Conservation (phyloP, 2,329 filamentous ascomycete genomes). For the Colletotrichum tamarilloi region DNA sequence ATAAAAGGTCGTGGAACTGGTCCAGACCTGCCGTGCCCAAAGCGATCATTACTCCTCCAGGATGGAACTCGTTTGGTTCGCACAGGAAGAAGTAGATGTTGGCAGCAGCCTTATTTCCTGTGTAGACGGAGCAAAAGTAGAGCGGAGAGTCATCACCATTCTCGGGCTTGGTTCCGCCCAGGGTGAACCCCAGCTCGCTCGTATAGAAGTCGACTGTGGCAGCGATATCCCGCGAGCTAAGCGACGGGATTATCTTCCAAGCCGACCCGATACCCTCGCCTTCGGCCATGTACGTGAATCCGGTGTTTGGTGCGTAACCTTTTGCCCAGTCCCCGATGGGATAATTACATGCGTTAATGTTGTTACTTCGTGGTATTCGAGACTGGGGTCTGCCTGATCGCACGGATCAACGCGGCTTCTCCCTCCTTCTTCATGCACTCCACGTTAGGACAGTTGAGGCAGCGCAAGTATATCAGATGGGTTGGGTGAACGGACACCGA, state of each 20-base stretch:
- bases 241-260: conserved; percentile 30
- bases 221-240: conserved; percentile 4
- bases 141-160: neutral
- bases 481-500: neutral
- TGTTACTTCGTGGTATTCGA: neutral
- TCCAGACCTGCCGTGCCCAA: conserved; percentile 13
- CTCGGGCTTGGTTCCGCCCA: neutral
- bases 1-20: neutral
- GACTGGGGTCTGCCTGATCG: neutral
- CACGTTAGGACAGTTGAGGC: neutral
- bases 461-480: neutral
- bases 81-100: conserved; percentile 23
- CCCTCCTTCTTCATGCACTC: neutral
- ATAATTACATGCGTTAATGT: neutral
- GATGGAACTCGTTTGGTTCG: neutral
- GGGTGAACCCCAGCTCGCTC: conserved; percentile 9
- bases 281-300: neutral
- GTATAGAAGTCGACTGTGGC: conserved; percentile 13
- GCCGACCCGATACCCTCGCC: conserved; percentile 6
- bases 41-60: conserved; percentile 12
- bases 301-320: neutral
- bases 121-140: conserved; percentile 22
- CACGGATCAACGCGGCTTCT: neutral
- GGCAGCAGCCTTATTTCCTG: conserved; percentile 12
- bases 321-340: neutral